Evolutionary conservation across 176 grass and related monocot species (phyloP).

Genomic region (Oryza meyeriana): DNA sequence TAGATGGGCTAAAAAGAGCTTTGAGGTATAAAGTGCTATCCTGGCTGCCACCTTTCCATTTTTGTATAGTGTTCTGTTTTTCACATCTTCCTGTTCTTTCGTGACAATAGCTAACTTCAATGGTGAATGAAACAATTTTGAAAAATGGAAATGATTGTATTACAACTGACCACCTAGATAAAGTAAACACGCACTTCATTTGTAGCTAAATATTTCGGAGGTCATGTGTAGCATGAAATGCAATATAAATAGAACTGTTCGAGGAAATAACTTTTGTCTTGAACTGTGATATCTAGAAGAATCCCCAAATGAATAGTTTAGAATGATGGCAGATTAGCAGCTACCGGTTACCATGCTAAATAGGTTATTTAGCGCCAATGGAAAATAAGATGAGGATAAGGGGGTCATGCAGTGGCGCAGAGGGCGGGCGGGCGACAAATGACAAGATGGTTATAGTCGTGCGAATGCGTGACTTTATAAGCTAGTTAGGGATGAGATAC

Average conservation of each 20-base stretch:
- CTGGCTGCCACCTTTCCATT: background rate
- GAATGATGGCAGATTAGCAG: background rate
- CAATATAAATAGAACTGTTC: background rate
- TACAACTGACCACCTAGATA: background rate
- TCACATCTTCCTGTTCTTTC: background rate
- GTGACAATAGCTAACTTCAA: background rate
- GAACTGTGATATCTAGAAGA: background rate
- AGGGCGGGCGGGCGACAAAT: background rate
- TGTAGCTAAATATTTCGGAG: background rate
- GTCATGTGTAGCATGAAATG: background rate
- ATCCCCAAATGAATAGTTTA: slow-evolving; percentile 1
- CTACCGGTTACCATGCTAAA: background rate
- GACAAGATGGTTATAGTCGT: no score
- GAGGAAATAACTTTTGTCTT: background rate
- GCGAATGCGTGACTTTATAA: no score
- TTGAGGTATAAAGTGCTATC: slow-evolving; percentile 58
- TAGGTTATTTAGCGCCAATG: background rate
- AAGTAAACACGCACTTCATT: background rate
- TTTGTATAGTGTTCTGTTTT: background rate
- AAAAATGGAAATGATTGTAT: background rate
- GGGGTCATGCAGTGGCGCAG: slow-evolving; percentile 54
- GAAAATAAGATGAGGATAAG: no score
- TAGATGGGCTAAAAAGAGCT: slow-evolving; percentile 74
- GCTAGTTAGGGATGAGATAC: slow-evolving; percentile 67
- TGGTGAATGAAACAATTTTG: background rate